These are phyloP conservation scores for Lichtheimia ornata DNA, from an alignment of 371 early-diverging fungal genomes.

Conservation along the genomic window DNA sequence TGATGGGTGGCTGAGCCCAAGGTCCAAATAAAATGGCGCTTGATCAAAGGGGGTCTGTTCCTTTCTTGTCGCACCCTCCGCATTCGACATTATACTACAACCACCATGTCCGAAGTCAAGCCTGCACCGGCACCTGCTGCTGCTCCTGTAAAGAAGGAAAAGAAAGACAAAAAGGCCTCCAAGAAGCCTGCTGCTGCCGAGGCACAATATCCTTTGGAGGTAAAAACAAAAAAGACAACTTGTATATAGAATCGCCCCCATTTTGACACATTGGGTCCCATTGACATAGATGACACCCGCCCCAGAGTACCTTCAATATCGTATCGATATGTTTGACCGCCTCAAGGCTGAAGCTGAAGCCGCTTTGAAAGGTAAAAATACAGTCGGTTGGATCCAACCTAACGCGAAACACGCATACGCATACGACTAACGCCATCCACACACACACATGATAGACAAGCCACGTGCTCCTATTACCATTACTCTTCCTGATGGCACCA, in stretches of 20 bases:
- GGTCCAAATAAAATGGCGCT: neutral
- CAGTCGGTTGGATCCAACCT: neutral
- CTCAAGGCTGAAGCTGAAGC: conserved; percentile 81
- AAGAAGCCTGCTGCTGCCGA: conserved; percentile 51
- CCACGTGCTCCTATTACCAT: conserved; percentile 87
- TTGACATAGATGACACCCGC: conserved; percentile 58
- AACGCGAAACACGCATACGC: neutral
- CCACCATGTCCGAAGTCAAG: neutral
- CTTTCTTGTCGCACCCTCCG: too few species aligned
- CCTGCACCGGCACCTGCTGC: conserved; percentile 5
- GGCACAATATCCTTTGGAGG: conserved; percentile 59
- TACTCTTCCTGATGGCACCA: conserved; percentile 89
- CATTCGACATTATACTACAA: too few species aligned
- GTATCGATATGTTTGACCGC: conserved; percentile 90
- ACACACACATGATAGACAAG: conserved; percentile 53
- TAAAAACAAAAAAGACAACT: conserved; percentile 12
- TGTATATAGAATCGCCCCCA: neutral
- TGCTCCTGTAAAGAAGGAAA: conserved; percentile 9
- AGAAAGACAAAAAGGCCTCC: conserved; percentile 47
- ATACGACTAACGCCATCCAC: neutral
- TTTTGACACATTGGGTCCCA: neutral
- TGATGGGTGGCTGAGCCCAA: neutral
- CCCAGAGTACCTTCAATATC: conserved; percentile 85
- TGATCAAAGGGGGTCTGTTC: too few species aligned
- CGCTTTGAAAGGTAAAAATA: conserved; percentile 74